These are phyloP conservation scores for Chenopodium berlandieri DNA, from an alignment of 148 eudicot genomes.

Conservation along the genomic window DNA sequence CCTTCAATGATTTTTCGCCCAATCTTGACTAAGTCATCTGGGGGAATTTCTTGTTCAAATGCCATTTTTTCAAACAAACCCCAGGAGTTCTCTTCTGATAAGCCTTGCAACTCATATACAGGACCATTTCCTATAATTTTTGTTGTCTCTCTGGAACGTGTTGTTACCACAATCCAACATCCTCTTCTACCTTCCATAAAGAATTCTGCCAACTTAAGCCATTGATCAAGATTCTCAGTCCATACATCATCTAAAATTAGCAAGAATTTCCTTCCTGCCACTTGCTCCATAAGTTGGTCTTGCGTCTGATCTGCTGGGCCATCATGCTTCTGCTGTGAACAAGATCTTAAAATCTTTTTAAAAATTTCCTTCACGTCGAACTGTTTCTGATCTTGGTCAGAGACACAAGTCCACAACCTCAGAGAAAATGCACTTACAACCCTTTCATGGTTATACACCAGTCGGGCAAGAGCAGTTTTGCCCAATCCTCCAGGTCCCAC, in stretches of 20 bases:
- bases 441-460: conserved; percentile 28
- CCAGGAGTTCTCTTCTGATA: not conserved
- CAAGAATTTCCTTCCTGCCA: conserved; percentile 29
- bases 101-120: not conserved
- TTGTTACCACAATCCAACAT: not conserved
- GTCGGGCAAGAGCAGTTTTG: conserved; percentile 35
- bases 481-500: conserved; percentile 39
- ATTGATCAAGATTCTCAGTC: conserved; percentile 26
- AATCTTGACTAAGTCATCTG: not conserved
- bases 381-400: conserved; percentile 21
- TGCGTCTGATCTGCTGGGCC: conserved; percentile 22
- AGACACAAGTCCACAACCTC: conserved; percentile 31
- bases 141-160: not conserved
- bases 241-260: conserved; percentile 39
- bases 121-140: not conserved
- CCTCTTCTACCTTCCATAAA: not conserved
- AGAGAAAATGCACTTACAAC: conserved; percentile 15
- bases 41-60: not conserved
- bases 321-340: not conserved
- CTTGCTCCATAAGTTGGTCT: conserved; percentile 15
- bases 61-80: not conserved
- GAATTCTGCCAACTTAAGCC: conserved; percentile 18
- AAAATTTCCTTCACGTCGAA: conserved; percentile 15
- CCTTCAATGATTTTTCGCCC: not conserved
- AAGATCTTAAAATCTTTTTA: conserved; percentile 8